phyloP scores from a whole-genome alignment of 805 yeast species.

The Wickerhamiella dianesei region DNA sequence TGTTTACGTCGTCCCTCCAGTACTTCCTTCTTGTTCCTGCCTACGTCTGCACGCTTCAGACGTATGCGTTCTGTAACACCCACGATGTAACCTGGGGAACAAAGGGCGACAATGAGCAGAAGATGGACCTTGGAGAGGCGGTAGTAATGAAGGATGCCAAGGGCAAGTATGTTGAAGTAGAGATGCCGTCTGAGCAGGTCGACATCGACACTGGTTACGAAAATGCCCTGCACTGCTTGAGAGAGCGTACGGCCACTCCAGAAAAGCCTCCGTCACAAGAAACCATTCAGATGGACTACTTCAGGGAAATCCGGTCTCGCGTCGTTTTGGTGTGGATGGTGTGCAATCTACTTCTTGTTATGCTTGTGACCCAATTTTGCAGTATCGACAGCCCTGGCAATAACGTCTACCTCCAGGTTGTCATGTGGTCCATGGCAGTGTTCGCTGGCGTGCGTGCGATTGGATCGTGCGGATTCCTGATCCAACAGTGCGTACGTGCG shows the following conservation, averaged over 20 bases:
- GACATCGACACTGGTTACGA: conserved; percentile 76
- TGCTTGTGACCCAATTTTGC: conserved; percentile 80
- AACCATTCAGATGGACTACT: conserved; percentile 56
- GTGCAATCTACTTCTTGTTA: conserved; percentile 62
- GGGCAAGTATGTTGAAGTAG: conserved; percentile 73
- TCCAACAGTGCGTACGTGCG: conserved; percentile 25
- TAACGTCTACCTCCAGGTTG: conserved; percentile 68
- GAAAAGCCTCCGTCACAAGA: conserved; percentile 29
- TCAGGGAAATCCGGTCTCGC: conserved; percentile 84
- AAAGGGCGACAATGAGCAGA: conserved; percentile 74
- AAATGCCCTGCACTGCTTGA: conserved; percentile 55
- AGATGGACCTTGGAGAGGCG: conserved; percentile 63
- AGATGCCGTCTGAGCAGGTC: conserved; percentile 51
- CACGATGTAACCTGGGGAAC: conserved; percentile 99
- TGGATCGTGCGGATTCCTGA: conserved; percentile 65
- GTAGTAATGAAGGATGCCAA: conserved; percentile 60
- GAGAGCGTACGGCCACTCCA: conserved; percentile 54
- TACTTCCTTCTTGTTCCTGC: conserved; percentile 84
- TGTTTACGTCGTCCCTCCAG: conserved; percentile 72
- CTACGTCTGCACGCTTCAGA: conserved; percentile 82
- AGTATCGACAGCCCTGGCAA: conserved; percentile 47
- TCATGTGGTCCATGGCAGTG: conserved; percentile 85
- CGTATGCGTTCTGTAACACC: conserved; percentile 93
- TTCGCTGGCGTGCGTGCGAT: conserved; percentile 68
- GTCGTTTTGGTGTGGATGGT: conserved; percentile 95